A percentile compares a stretch with the other conserved stretches of the same genome.
phyloP scores from a whole-genome alignment of 1,139 yeast genomes.

The Candida glucosophila region DNA sequence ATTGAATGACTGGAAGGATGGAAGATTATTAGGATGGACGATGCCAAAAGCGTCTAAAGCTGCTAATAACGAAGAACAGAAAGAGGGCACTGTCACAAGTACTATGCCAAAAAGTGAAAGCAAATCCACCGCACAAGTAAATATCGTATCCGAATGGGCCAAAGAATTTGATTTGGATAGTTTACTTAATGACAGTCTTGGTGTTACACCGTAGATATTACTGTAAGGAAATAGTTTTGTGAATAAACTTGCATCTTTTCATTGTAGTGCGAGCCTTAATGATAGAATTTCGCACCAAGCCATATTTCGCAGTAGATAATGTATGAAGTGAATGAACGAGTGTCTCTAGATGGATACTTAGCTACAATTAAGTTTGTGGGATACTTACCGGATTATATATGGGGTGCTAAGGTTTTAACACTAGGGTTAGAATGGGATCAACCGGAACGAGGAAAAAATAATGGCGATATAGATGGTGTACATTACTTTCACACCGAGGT shows the following conservation, averaged over 20 bases:
- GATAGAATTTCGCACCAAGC: conserved; percentile 1
- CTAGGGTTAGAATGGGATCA: conserved; percentile 88
- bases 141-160: conserved; percentile 86
- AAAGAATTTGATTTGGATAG: conserved; percentile 90
- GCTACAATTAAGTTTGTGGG: conserved; percentile 68
- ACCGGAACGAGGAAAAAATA: conserved; percentile 61
- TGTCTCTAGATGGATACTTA: conserved; percentile 36
- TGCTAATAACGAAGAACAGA: conserved; percentile 12
- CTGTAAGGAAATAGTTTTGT: too few relatives aligned
- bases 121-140: conserved; percentile 60
- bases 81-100: conserved; percentile 34
- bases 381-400: conserved; percentile 32
- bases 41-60: conserved; percentile 60
- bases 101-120: conserved; percentile 40
- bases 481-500: conserved; percentile 42
- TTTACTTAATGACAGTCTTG: conserved; percentile 42
- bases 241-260: too few relatives aligned
- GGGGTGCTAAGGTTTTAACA: conserved; percentile 48
- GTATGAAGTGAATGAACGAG: conserved; percentile 29
- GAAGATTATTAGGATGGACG: conserved; percentile 88
- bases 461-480: conserved; percentile 58
- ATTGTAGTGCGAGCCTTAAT: too few relatives aligned
- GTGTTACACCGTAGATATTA: conserved; percentile 6
- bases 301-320: conserved; percentile 2
- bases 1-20: conserved; percentile 95